phyloP scores from a whole-genome alignment of 2,329 filamentous ascomycete genomes.

The Pestalotiopsis sp. region DNA sequence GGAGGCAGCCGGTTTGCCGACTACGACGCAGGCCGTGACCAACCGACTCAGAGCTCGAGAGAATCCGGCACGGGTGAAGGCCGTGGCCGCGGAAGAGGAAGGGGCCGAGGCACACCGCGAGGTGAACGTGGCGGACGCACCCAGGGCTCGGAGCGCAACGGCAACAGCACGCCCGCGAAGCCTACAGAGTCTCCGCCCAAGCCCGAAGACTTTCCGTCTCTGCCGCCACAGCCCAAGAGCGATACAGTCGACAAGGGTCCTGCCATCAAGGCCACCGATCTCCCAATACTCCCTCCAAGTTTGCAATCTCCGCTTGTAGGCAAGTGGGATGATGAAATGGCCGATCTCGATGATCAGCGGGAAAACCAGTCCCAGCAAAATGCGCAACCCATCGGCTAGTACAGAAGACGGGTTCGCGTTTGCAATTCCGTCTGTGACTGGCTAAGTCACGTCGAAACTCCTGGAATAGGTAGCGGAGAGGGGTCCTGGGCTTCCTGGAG shows the following conservation, averaged over 20 bases:
- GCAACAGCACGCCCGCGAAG: constrained; percentile 14
- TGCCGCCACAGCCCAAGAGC: constrained; percentile 32
- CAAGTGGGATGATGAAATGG: constrained; percentile 63
- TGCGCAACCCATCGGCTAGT: constrained; percentile 6
- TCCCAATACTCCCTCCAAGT: constrained; percentile 28
- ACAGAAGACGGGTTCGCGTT: not conserved
- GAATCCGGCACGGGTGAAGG: constrained; percentile 33
- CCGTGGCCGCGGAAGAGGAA: constrained; percentile 32
- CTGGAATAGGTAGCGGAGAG: not conserved
- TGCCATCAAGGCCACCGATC: constrained; percentile 14
- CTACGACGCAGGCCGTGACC: constrained; percentile 28
- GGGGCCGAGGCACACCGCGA: constrained; percentile 31
- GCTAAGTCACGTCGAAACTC: not conserved
- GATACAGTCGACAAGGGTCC: constrained; percentile 24
- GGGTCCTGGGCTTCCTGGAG: not conserved
- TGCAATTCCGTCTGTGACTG: not conserved
- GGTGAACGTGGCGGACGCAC: constrained; percentile 28
- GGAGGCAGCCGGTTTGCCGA: constrained; percentile 44
- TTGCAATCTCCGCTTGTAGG: constrained; percentile 40
- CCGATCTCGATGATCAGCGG: constrained; percentile 43
- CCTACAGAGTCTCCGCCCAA: constrained; percentile 31
- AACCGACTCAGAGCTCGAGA: constrained; percentile 9
- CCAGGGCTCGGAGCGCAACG: constrained; percentile 13
- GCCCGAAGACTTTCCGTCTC: constrained; percentile 41
- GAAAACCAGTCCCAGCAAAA: constrained; percentile 15